Percentiles rank a stretch among this genome's conserved stretches.
These are phyloP conservation scores for Termitomyces sp. DNA, from an alignment of 768 basidiomycete genomes.

Conservation along the genomic window DNA sequence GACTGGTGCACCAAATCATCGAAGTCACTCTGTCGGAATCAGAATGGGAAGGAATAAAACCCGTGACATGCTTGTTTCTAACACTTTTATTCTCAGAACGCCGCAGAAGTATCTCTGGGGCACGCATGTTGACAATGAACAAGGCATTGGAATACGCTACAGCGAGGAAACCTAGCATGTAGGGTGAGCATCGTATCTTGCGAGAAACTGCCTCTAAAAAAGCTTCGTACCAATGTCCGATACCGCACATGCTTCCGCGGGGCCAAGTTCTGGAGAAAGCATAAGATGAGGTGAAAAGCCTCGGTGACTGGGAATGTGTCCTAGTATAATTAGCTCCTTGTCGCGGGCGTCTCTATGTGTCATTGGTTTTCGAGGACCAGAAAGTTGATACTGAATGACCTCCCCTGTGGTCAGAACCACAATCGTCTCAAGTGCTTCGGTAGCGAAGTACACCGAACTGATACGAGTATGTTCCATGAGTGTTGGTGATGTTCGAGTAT, in stretches of 20 bases:
- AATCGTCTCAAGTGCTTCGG: conserved; percentile 54
- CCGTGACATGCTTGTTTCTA: conserved; percentile 34
- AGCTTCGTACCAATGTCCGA: conserved; percentile 64
- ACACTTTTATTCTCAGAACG: conserved; percentile 34
- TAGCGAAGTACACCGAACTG: conserved; percentile 43
- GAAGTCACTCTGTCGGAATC: conserved; percentile 45
- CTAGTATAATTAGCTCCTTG: conserved; percentile 49
- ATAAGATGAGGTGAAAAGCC: conserved; percentile 60
- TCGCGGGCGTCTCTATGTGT: conserved; percentile 27
- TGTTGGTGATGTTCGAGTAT: conserved; percentile 21
- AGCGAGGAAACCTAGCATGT: conserved; percentile 66
- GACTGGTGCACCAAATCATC: conserved; percentile 65
- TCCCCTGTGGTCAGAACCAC: conserved; percentile 55
- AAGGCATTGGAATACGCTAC: conserved; percentile 61
- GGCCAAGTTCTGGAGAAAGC: conserved; percentile 43
- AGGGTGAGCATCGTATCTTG: neutral
- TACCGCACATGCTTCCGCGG: conserved; percentile 52
- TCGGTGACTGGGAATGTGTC: conserved; percentile 38
- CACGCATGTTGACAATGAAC: conserved; percentile 69
- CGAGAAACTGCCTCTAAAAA: neutral
- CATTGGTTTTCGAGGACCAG: conserved; percentile 15
- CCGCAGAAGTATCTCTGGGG: conserved; percentile 62
- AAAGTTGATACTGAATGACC: conserved; percentile 46
- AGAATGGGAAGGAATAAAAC: conserved; percentile 27
- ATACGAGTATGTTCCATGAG: conserved; percentile 30